Percentiles rank a stretch among this genome's conserved stretches.
Evolutionary conservation across 371 early-diverging fungal species (phyloP).

Genomic region (Mucor circinelloides): DNA sequence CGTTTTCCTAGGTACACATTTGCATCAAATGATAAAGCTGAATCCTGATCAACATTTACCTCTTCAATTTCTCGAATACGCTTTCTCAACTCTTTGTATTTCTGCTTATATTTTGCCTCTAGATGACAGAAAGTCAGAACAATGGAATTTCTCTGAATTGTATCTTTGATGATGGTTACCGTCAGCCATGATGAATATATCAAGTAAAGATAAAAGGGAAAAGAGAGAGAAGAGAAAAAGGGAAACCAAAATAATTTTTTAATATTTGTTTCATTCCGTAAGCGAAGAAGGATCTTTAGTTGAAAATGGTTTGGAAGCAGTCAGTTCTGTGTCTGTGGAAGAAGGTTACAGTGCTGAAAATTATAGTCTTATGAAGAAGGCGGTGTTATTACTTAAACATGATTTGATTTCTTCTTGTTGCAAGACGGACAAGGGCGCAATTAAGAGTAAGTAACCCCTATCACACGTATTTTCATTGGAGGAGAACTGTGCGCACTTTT

Average conservation of each 20-base stretch:
- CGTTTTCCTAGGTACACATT: conserved; percentile 45
- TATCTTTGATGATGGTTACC: neutral
- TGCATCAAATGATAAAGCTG: neutral
- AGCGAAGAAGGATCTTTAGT: neutral
- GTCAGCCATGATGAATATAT: conserved; percentile 3
- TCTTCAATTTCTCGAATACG: conserved; percentile 63
- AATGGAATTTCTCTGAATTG: neutral
- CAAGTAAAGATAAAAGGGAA: neutral
- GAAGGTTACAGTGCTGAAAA: neutral
- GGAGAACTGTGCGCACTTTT: too few relatives aligned
- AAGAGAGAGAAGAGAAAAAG: neutral
- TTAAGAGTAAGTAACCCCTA: conserved; percentile 20
- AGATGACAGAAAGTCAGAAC: neutral
- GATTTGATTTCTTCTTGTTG: neutral
- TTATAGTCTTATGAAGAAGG: neutral
- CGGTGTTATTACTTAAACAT: neutral
- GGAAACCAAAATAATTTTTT: neutral
- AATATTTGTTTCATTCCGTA: conserved; percentile 1
- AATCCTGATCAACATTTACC: conserved; percentile 22
- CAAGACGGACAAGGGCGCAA: neutral
- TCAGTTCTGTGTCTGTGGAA: conserved; percentile 4
- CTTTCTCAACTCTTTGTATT: conserved; percentile 59
- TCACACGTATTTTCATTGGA: conserved; percentile 5
- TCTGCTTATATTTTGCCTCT: conserved; percentile 28
- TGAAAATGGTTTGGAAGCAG: conserved; percentile 1